Base-by-base conservation (phyloP, 2,329 filamentous ascomycete species). In the Fusarium compactum region DNA sequence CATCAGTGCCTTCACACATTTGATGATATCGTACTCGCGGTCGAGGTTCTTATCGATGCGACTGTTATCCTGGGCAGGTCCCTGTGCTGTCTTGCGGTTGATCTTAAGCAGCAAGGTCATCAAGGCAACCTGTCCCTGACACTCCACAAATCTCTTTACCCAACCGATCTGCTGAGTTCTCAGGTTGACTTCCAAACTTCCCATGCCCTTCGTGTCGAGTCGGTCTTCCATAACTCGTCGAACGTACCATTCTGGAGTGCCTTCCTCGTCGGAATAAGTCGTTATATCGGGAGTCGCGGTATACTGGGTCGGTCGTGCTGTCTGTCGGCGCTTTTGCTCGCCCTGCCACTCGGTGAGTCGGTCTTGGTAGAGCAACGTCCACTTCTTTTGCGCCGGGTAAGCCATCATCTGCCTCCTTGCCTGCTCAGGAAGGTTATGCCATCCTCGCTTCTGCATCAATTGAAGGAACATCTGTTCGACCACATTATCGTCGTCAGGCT, bases 221-320 rank as follows among this genome's bases (percentile, higher is more conserved):
- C 90, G 93, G 80, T 98, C 97, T 80, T 98, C 95, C 92, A 98
- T 94, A 65, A 98, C 93, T 79, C 93, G 95, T 78, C 94, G 92
- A 56, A 99, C 95, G 80, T 97, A 99, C 95, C 95, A 99, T 82
- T 98, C 95, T 5, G 96, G 96, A 52, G 93, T 97, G 46, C 95
- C 95, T 80, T 98, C 96, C 79, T 98, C 95, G 78, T 98, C 95
- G 10, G 93, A 93, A 73, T 93, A 90, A 44, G 90, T 89, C 43
- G 94, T 87, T 63, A 95, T 88, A 72, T 92, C 90, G 63, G 89
- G 80, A 78, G 87, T 88, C 64, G 91, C 88, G 60, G 91, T 87
- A 72, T 90, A 92, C 70, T 93, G 89, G 69, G 90, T 90, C 8
- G 92, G 86, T 66, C 91, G 90, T 38, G 91, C 89, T 56, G 93